Base-by-base conservation (phyloP, 306 rosid species). In the Prunus mongolica region DNA sequence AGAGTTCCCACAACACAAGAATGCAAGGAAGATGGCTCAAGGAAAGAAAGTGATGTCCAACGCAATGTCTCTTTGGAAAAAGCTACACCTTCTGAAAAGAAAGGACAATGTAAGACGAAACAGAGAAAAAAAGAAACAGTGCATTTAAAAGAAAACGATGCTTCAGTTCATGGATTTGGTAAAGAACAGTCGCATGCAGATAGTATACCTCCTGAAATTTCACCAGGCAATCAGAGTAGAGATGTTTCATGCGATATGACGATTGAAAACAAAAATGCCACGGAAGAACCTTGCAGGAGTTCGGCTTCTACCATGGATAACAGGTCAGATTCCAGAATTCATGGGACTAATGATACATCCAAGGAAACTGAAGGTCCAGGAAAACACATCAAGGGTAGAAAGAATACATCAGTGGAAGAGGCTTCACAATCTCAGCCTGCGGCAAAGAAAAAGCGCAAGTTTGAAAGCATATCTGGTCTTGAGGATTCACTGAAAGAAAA, bases 281-380 rank as follows among this genome's bases (percentile, higher is more conserved):
- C 30, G 5, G 75, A 46, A 67, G 76, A 79, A 76, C 78, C 52
- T 46, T 60, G 73, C 68, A 27, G 18, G 64, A 72, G 38, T 71
- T 75, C 58, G 0, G 79, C 85, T 56, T 69, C 81, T 71, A 52
- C 67, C 70, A 65, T 69, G 30, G 55, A 66, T 71, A 78, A 74
- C 75, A 76, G 18, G 52, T 52, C 57, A 78, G 74, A 65, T 63
- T 73, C 74, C 81, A 67, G 51, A 83, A 28, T 58, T 65, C 67
- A 61, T 65, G 72, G 15, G 72, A 68, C 63, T 41, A 73, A 22
- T 56, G 70, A 72, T 79, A 67, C 73, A 44, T 70, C 47, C 50
- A 76, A 83, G 74, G 79, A 54, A 80, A 73, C 71, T 76, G 88
- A 83, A 72, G 77, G 56, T 83, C 45, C 68, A 72, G 84, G 72